Percentiles rank a stretch among this genome's conserved stretches.
Conservation (phyloP, 192 early-diverging fungal species). For the Gaertneriomyces semiglobifer region DNA sequence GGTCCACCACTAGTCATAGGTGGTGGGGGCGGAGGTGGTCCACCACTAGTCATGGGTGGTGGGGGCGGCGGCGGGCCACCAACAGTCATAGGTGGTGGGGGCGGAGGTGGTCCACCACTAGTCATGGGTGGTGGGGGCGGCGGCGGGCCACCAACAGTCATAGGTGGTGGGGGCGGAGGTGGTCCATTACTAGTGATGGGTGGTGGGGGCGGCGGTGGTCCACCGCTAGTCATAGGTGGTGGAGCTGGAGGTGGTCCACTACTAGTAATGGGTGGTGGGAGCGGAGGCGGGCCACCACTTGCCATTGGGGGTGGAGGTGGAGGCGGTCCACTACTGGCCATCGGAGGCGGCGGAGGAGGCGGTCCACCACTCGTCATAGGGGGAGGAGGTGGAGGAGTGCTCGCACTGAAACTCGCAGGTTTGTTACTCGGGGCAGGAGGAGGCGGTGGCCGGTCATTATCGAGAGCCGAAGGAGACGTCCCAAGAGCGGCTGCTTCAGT, state of each 20-base stretch:
- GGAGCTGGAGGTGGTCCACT: slow-evolving; percentile 33
- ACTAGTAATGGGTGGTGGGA: not conserved
- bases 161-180: slow-evolving; percentile 6
- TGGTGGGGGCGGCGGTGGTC: slow-evolving; percentile 22
- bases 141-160: slow-evolving; percentile 1
- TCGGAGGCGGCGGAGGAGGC: slow-evolving; percentile 34
- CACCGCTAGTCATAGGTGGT: slow-evolving; percentile 11
- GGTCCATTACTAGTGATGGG: slow-evolving; percentile 15
- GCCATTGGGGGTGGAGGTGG: slow-evolving; percentile 21
- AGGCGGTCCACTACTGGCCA: slow-evolving; percentile 10
- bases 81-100: not conserved
- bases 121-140: slow-evolving; percentile 3
- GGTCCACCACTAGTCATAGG: not conserved
- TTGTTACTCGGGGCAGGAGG: slow-evolving; percentile 11
- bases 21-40: slow-evolving; percentile 6
- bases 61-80: slow-evolving; percentile 9
- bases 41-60: slow-evolving; percentile 17
- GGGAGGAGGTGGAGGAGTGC: slow-evolving; percentile 11
- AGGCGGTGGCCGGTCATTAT: slow-evolving; percentile 1
- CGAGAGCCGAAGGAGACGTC: not conserved
- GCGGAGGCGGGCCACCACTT: slow-evolving; percentile 25
- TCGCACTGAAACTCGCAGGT: slow-evolving; percentile 5
- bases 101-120: slow-evolving; percentile 1
- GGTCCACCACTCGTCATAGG: slow-evolving; percentile 12
- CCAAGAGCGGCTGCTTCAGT: too few species aligned